These are phyloP conservation scores for Boletus rubroflammeus DNA, from an alignment of 768 basidiomycete genomes.

Conservation along the genomic window DNA sequence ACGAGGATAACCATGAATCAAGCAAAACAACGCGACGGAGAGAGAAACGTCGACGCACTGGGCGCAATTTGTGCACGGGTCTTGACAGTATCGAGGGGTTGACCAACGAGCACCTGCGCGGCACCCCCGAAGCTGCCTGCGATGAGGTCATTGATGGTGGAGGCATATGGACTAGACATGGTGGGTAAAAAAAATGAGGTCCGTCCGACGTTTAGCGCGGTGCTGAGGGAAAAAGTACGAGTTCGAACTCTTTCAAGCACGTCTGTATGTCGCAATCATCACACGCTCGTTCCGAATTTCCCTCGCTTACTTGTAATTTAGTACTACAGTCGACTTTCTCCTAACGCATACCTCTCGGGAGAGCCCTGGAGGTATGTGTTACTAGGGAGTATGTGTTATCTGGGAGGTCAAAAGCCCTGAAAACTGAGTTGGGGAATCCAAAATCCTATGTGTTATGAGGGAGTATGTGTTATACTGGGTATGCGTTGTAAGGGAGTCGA, in stretches of 20 bases:
- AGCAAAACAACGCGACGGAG: background rate
- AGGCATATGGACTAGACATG: slow-evolving; percentile 33
- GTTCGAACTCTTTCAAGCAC: background rate
- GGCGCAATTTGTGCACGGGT: slow-evolving; percentile 86
- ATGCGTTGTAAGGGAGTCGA: no score
- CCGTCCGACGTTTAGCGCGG: background rate
- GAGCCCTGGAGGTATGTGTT: no score
- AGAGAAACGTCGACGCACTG: slow-evolving; percentile 45
- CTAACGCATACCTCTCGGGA: no score
- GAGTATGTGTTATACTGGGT: no score
- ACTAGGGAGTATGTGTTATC: no score
- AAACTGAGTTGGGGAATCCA: no score
- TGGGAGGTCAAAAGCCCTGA: no score
- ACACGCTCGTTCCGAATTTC: background rate
- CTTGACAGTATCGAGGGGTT: slow-evolving; percentile 86
- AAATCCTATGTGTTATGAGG: no score
- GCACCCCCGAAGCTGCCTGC: slow-evolving; percentile 93
- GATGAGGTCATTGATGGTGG: slow-evolving; percentile 76
- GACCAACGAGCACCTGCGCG: slow-evolving; percentile 92
- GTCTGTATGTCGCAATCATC: slow-evolving; percentile 2
- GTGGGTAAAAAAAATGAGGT: background rate
- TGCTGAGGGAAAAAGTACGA: background rate
- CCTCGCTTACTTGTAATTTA: no score
- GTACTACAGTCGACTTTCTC: no score
- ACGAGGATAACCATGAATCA: slow-evolving; percentile 4